Evolutionary conservation across 2,329 filamentous ascomycete species (phyloP), one percentile per base, ranked within the genome.

Genomic region (Neonectria magnoliae): DNA sequence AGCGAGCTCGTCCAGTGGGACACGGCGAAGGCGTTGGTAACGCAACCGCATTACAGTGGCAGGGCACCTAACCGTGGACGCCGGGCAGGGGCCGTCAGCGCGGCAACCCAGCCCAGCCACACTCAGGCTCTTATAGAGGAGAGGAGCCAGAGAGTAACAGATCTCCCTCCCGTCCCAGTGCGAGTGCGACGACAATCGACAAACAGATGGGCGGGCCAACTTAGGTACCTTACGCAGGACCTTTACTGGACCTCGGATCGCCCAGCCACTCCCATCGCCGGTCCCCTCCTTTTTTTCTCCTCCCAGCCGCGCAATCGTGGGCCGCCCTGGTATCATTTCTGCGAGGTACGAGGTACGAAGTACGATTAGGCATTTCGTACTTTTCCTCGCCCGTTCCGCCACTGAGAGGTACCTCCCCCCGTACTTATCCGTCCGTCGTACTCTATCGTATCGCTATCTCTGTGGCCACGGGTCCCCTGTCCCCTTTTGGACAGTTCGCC

Each of bases 401-500:
- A 36, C 33, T 36, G 25, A 16, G 2, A 14, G 33, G 36, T 38
- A 38, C 36, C 14, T 38, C 14, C 14, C 36, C 14, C 36, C 36
- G 36, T 38, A 6, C 36, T 16, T n/a, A n/a, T 38, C 16, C 36
- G 36, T 14, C 36, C 16, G 22, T 31, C 10, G 27, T 55, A 33
- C 52, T 50, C 42, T 57, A 47, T 60, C 44, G 45, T 62, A 61
- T 69, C 68, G 68, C 62, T 65, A 64, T 62, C 64, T 69, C 48
- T 58, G 66, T 57, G 62, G 57, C 53, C 62, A 65, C 57, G 62
- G 53, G 62, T 62, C 57, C 47, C 52, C 60, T 65, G 68, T 69
- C 70, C 70, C 62, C 57, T 71, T 72, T 68, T 55, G 54, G 70
- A 66, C 48, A 57, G 29, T 66, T 60, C 53, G 62, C 70, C 48